Conservation (phyloP, 108 stramenopile species). For the Chaetoceros muelleri region DNA sequence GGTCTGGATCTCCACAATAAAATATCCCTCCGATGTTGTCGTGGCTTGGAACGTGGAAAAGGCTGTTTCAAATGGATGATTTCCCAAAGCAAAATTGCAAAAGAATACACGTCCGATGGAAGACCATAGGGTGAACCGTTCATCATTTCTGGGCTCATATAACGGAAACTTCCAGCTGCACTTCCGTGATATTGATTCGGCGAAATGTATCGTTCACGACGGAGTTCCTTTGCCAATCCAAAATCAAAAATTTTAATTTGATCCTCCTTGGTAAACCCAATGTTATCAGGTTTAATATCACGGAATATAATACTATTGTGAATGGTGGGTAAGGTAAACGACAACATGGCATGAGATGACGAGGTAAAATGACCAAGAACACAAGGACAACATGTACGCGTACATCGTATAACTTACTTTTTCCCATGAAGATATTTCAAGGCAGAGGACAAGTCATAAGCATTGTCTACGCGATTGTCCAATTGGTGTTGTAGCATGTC, state of each 20-base stretch:
- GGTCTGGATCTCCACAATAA: too few relatives aligned
- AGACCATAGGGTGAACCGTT: slow-evolving; percentile 46
- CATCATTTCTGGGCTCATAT: slow-evolving; percentile 50
- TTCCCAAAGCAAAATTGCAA: slow-evolving; percentile 55
- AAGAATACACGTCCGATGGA: slow-evolving; percentile 62
- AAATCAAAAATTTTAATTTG: slow-evolving; percentile 14
- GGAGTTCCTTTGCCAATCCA: slow-evolving; percentile 13
- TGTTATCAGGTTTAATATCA: slow-evolving; percentile 30
- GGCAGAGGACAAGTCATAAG: too few relatives aligned
- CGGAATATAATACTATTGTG: slow-evolving; percentile 29
- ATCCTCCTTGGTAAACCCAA: slow-evolving; percentile 36
- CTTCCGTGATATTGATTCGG: not conserved
- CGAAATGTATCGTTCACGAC: slow-evolving; percentile 4
- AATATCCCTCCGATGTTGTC: too few relatives aligned
- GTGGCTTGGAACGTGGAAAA: too few relatives aligned
- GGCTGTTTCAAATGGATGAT: slow-evolving; percentile 2
- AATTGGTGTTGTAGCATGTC: too few relatives aligned
- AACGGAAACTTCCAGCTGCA: slow-evolving; percentile 1
- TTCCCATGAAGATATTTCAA: too few relatives aligned
- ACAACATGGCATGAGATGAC: too few relatives aligned
- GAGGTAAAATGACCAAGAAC: too few relatives aligned
- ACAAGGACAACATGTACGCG: too few relatives aligned
- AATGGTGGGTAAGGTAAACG: too few relatives aligned
- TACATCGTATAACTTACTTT: too few relatives aligned
- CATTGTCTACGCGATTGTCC: too few relatives aligned